Base-by-base conservation (phyloP, 1,284 basidiomycete genomes). In the Cutaneotrichosporon sp. region DNA sequence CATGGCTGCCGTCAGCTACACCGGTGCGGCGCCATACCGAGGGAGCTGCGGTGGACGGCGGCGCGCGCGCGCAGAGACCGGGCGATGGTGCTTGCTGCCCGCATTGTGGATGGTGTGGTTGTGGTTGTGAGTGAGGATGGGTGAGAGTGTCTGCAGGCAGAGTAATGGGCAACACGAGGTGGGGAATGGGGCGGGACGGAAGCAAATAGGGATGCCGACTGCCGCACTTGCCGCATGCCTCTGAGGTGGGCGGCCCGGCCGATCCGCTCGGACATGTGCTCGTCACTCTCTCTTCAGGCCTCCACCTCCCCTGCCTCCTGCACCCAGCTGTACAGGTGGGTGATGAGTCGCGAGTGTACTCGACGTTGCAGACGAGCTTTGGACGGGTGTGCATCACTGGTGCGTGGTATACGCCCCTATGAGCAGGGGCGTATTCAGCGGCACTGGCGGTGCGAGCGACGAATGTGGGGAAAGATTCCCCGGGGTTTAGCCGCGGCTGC, bases 161-260 rank as follows among this genome's bases (percentile, higher is more conserved):
- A 24, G 47, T 31, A n/a, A 50, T 27, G 47, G 47, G 25, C 24
- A 27, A 27, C n/a, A n/a, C 13, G 16, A 27, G 47, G 27, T n/a
- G 25, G 27, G 18, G 27, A n/a, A 50, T 53, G 51, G 51, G 51
- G 51, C 51, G 51, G 51, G 13, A 25, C 51, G 51, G 51, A 24
- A 53, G 33, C 34, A 53, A 53, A 53, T 38, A n/a, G 11, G 34
- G 13, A 27, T 8, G 47, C 47, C 51, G 51, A 31, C n/a, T 51
- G 50, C 50, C 50, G 50, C 50, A 51, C 31, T 53, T 53, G 51
- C 51, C 51, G 51, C 51, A 53, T 53, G 47, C 18, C 27, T 13
- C 25, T 9, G 25, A 27, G 18, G 47, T 18, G 22, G 24, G 34
- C 33, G 51, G 51, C 34, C 51, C 33, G 51, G 51, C 33, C 18